phyloP scores from a whole-genome alignment of 2,329 filamentous ascomycete species.

The Penicillium sp. region DNA sequence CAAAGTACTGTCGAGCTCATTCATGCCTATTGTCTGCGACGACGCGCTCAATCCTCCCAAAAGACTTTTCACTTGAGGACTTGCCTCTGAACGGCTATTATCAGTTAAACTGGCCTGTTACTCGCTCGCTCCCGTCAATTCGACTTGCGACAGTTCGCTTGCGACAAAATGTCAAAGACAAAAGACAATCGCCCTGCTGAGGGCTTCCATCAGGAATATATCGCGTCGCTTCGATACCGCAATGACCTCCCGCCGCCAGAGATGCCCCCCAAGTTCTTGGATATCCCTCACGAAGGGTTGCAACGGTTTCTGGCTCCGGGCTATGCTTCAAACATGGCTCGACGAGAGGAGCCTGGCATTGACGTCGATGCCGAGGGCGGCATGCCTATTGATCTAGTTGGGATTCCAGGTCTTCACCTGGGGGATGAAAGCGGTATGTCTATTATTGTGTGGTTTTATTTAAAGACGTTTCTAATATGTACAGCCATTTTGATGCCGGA shows the following conservation, averaged over 20 bases:
- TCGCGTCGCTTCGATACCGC: slow-evolving; percentile 89
- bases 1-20: neutral
- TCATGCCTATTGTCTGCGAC: neutral
- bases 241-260: slow-evolving; percentile 94
- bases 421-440: slow-evolving; percentile 83
- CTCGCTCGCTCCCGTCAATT: neutral
- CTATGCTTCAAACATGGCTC: slow-evolving; percentile 82
- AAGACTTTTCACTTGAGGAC: neutral
- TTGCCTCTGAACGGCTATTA: neutral
- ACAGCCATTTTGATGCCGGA: slow-evolving; percentile 77
- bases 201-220: slow-evolving; percentile 85
- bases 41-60: neutral
- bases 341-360: slow-evolving; percentile 92
- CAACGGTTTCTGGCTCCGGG: slow-evolving; percentile 85
- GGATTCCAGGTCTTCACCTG: slow-evolving; percentile 90
- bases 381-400: slow-evolving; percentile 93
- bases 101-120: neutral
- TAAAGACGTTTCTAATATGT: slow-evolving; percentile 18
- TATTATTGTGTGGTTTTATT: slow-evolving; percentile 10
- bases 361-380: slow-evolving; percentile 96
- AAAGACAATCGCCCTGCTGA: slow-evolving; percentile 37
- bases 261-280: slow-evolving; percentile 91
- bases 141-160: neutral
- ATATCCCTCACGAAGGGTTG: slow-evolving; percentile 91
- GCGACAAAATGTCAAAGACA: slow-evolving; percentile 35